Base-by-base conservation (phyloP, 2,329 filamentous ascomycete species). In the Aspergillus fumigatiaffinis region DNA sequence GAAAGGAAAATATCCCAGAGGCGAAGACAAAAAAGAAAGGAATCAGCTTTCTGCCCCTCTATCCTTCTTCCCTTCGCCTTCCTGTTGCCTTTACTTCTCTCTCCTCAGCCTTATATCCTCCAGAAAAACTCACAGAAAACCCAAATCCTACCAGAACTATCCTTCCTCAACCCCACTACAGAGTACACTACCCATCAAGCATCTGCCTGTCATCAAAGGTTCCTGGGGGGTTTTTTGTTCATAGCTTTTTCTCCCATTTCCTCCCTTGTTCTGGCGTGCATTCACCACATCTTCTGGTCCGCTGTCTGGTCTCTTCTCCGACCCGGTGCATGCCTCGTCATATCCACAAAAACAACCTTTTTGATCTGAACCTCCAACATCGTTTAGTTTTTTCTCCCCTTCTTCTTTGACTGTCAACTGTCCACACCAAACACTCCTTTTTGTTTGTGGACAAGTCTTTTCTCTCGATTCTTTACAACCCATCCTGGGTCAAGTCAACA, bases 311-410 rank as follows among this genome's bases (percentile, higher is more conserved):
- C 62, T 60, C 61, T 61, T 63, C 60, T 65, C 65, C 65, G 61
- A 66, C 62, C 62, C 68, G 68, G 69, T 71, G 70, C 65, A 71
- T 71, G 68, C 69, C 69, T 71, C 71, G 71, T 73, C 71, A 73
- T 72, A 72, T 71, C 71, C 71, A 73, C 71, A 73, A 71, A 72
- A 71, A 70, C 71, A 72, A 62, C 64, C 69, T 68, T 63, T 38
- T 67, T 60, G 60, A 14, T 47, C 44, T 47, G 23, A 47, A 14
- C 60, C 66, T 68, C 65, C 63, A 64, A 60, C 53, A 53, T 48
- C 54, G 58, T 58, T 55, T 58, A 58, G 55, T 60, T 61, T 62
- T 59, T 60, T 58, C 56, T 14, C 28, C 7, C 42, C 55, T 59
- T 61, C 50, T 63, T 56, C 52, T 63, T 54, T 52, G 59, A 46